Conservation (phyloP, 495 filamentous ascomycete genomes). For the Lophiostoma macrostomum region DNA sequence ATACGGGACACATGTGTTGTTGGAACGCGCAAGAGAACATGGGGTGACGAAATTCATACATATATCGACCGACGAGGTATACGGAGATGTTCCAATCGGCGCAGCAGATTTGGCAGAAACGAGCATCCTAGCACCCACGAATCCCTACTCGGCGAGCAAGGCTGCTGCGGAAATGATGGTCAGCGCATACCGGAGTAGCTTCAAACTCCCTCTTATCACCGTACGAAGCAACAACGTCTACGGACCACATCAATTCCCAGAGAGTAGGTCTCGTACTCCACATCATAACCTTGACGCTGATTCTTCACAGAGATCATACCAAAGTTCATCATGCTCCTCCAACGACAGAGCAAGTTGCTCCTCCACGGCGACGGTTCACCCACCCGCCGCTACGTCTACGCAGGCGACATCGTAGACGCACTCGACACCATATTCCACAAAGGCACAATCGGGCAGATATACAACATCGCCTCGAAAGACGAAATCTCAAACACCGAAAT, state of each 20-base stretch:
- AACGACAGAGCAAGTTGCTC: constrained; percentile 54
- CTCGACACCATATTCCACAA: constrained; percentile 75
- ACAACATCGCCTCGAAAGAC: constrained; percentile 69
- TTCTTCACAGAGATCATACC: constrained; percentile 65
- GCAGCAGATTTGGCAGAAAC: constrained; percentile 61
- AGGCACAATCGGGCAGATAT: constrained; percentile 62
- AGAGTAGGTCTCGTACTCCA: constrained; percentile 53
- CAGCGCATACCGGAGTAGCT: constrained; percentile 69
- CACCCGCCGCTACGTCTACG: constrained; percentile 66
- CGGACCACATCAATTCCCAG: constrained; percentile 74
- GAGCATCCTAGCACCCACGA: constrained; percentile 62
- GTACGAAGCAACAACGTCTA: constrained; percentile 77
- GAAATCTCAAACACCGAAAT: constrained; percentile 60
- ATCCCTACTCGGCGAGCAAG: constrained; percentile 75
- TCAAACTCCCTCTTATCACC: constrained; percentile 67
- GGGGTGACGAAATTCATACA: constrained; percentile 67
- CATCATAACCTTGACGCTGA: constrained; percentile 26
- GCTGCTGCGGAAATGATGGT: constrained; percentile 79
- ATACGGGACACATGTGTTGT: constrained; percentile 67
- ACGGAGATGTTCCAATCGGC: constrained; percentile 65
- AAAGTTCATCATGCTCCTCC: constrained; percentile 66
- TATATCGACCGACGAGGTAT: constrained; percentile 74
- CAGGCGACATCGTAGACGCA: constrained; percentile 70
- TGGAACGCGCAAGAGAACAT: constrained; percentile 64
- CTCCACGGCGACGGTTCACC: constrained; percentile 69